A percentile compares a stretch with the other conserved stretches of the same genome.
These are phyloP conservation scores for Nicotiana sylvestris DNA, from an alignment of 257 asterid species.

Conservation along the genomic window DNA sequence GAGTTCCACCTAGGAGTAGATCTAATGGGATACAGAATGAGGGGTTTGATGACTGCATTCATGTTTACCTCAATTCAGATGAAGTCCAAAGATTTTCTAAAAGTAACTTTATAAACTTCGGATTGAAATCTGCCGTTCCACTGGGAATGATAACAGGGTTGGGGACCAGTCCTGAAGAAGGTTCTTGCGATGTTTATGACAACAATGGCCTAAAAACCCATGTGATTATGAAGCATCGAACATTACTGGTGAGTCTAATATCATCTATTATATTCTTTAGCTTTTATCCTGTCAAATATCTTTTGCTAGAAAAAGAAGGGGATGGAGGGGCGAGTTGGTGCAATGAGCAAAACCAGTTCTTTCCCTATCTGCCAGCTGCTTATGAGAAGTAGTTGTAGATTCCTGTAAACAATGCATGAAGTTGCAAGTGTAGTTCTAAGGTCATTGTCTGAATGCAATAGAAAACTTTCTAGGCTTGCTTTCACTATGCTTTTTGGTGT, in stretches of 20 bases:
- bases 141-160: conserved; percentile 79
- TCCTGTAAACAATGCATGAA: not conserved
- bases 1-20: conserved; percentile 49
- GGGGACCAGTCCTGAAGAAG: conserved; percentile 84
- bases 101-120: conserved; percentile 21
- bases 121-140: conserved; percentile 42
- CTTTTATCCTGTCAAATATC: not conserved
- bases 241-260: conserved; percentile 57
- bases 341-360: not conserved
- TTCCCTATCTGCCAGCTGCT: not conserved
- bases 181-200: conserved; percentile 64
- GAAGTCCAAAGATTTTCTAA: conserved; percentile 25
- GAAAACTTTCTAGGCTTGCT: not conserved
- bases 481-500: not conserved
- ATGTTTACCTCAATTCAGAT: conserved; percentile 48
- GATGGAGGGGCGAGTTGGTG: not conserved
- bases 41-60: conserved; percentile 57
- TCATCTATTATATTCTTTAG: not conserved
- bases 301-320: not conserved
- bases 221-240: conserved; percentile 82
- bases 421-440: not conserved
- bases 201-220: conserved; percentile 65
- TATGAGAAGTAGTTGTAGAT: not conserved
- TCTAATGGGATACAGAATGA: conserved; percentile 27
- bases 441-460: not conserved